Percentiles rank a stretch among this genome's conserved stretches.
Evolutionary conservation across 768 basidiomycete genomes (phyloP).

Genomic region (Serendipita sp.): DNA sequence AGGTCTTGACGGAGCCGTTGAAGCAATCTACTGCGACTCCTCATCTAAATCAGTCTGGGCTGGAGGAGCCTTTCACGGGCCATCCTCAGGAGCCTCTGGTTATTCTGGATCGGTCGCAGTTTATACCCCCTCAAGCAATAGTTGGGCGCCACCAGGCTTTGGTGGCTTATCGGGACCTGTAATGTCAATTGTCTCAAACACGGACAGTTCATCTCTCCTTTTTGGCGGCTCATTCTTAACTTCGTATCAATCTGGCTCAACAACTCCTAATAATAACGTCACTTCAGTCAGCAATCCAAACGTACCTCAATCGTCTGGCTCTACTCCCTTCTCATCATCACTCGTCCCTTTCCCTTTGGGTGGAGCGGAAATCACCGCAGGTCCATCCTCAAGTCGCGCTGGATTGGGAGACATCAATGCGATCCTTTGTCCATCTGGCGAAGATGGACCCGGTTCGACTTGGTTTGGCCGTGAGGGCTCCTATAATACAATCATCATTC

Average conservation of each 20-base stretch:
- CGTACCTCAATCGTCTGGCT: conserved; percentile 64
- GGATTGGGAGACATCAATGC: conserved; percentile 46
- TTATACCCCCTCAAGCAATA: conserved; percentile 41
- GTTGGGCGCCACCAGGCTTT: conserved; percentile 72
- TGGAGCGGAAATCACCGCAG: conserved; percentile 38
- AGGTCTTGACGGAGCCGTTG: conserved; percentile 62
- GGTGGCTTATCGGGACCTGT: conserved; percentile 67
- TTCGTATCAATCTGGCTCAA: conserved; percentile 39
- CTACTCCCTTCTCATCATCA: conserved; percentile 76
- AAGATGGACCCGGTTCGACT: conserved; percentile 58
- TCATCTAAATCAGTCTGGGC: conserved; percentile 54
- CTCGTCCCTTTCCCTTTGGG: conserved; percentile 64
- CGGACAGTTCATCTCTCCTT: conserved; percentile 56
- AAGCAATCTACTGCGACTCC: conserved; percentile 60
- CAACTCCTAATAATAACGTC: conserved; percentile 27
- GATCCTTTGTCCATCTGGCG: conserved; percentile 75
- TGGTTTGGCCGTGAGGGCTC: conserved; percentile 72
- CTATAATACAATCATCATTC: conserved; percentile 55
- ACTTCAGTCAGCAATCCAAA: conserved; percentile 44
- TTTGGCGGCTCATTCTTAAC: conserved; percentile 83
- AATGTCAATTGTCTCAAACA: conserved; percentile 55
- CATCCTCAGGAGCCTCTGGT: conserved; percentile 29
- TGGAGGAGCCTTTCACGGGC: conserved; percentile 43
- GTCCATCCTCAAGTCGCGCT: conserved; percentile 42
- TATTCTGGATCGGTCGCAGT: conserved; percentile 41